These are phyloP conservation scores for Nemania abortiva DNA, from an alignment of 2,329 filamentous ascomycete genomes.

Conservation along the genomic window DNA sequence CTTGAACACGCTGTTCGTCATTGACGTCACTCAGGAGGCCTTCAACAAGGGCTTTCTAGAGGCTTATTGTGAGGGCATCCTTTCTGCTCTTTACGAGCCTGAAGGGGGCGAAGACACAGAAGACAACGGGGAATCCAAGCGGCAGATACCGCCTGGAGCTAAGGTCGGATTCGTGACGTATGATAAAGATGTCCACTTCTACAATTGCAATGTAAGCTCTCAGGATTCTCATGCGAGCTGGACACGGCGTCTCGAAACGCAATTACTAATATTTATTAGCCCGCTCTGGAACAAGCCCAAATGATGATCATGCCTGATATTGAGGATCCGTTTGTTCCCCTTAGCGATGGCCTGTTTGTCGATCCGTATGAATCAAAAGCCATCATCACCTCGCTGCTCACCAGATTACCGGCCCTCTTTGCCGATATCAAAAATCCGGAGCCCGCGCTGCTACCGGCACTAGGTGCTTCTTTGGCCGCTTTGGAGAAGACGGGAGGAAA, in stretches of 20 bases:
- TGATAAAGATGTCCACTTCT: conserved; percentile 97
- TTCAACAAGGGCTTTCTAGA: conserved; percentile 91
- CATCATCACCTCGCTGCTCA: conserved; percentile 89
- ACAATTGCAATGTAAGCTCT: conserved; percentile 83
- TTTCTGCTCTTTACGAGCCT: conserved; percentile 83
- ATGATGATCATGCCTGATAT: conserved; percentile 99
- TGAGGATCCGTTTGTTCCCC: conserved; percentile 93
- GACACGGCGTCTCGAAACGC: not conserved
- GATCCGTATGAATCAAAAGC: conserved; percentile 88
- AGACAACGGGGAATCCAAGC: conserved; percentile 65
- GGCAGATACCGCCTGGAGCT: conserved; percentile 78
- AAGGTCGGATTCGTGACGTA: conserved; percentile 96
- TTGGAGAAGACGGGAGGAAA: conserved; percentile 91
- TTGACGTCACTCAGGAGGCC: conserved; percentile 93
- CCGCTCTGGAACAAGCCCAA: conserved; percentile 85
- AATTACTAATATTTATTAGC: conserved; percentile 57
- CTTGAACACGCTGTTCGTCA: conserved; percentile 87
- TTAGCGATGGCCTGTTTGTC: conserved; percentile 93
- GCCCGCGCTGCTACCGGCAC: conserved; percentile 83
- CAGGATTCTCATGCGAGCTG: not conserved
- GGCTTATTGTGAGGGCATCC: conserved; percentile 89
- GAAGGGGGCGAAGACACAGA: conserved; percentile 66
- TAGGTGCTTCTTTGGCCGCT: conserved; percentile 87
- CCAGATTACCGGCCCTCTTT: conserved; percentile 86
- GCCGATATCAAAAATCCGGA: conserved; percentile 90